These are phyloP conservation scores for Arthrobotrys pseudoclavata DNA, from an alignment of 2,329 filamentous ascomycete genomes.

Conservation along the genomic window DNA sequence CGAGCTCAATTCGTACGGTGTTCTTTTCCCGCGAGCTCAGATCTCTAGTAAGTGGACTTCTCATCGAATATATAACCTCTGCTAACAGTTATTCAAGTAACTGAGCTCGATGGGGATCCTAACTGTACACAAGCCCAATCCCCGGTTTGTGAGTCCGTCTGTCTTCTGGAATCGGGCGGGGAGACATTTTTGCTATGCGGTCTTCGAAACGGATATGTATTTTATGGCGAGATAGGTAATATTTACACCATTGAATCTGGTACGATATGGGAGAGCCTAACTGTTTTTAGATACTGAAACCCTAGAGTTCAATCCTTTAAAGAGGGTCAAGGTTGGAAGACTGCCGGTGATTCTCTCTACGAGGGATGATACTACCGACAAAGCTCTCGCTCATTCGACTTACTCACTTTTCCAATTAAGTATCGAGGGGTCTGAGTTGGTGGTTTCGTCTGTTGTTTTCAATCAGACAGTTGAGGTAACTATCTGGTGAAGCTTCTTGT, in stretches of 20 bases:
- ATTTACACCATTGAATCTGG: not conserved
- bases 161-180: constrained; percentile 52
- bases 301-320: constrained; percentile 17
- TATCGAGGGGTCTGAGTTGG: constrained; percentile 28
- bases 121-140: constrained; percentile 41
- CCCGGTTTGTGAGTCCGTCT: constrained; percentile 62
- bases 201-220: constrained; percentile 68
- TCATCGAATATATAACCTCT: constrained; percentile 1
- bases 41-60: constrained; percentile 58
- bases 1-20: constrained; percentile 1
- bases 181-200: constrained; percentile 67
- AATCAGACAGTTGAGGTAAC: constrained; percentile 49
- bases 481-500: not conserved
- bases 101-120: constrained; percentile 26
- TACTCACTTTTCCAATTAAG: constrained; percentile 40
- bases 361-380: constrained; percentile 28
- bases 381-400: constrained; percentile 50
- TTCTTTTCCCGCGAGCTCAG: constrained; percentile 4
- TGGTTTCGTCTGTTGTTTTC: constrained; percentile 40
- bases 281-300: constrained; percentile 16
- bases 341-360: constrained; percentile 39
- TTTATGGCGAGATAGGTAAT: constrained; percentile 62
- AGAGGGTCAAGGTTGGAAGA: constrained; percentile 41
- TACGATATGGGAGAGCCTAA: not conserved
- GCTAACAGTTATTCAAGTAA: constrained; percentile 47